These are phyloP conservation scores for Hymenoscyphus linearis DNA, from an alignment of 2,329 filamentous ascomycete species.

Conservation along the genomic window DNA sequence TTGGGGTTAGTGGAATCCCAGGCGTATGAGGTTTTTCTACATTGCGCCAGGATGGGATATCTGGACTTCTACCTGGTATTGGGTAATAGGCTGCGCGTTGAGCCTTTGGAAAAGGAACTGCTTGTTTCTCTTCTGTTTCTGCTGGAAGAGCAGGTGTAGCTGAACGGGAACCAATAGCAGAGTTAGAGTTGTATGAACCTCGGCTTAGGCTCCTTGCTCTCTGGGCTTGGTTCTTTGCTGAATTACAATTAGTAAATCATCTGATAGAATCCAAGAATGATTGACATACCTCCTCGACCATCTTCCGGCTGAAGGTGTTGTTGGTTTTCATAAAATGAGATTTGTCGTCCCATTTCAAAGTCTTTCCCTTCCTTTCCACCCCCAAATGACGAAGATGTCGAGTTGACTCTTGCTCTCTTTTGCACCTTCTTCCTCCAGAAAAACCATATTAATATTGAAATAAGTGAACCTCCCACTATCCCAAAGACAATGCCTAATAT, in stretches of 20 bases:
- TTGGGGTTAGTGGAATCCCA: conserved; percentile 11
- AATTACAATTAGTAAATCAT: conserved; percentile 1
- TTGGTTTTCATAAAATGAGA: conserved; percentile 1
- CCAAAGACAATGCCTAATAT: conserved; percentile 20
- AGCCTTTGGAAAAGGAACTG: conserved; percentile 16
- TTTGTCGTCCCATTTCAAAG: conserved; percentile 6
- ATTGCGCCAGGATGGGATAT: conserved; percentile 4
- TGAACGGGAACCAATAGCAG: background rate
- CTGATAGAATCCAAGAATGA: background rate
- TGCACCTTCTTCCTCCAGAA: conserved; percentile 14
- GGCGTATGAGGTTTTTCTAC: conserved; percentile 5
- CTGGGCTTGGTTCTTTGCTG: background rate
- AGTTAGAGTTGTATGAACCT: background rate
- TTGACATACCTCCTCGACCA: conserved; percentile 6
- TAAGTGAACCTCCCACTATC: conserved; percentile 13
- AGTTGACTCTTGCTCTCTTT: conserved; percentile 5
- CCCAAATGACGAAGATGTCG: background rate
- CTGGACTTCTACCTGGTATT: conserved; percentile 13
- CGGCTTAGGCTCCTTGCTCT: background rate
- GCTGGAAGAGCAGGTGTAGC: background rate
- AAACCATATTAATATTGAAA: conserved; percentile 19
- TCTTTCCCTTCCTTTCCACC: conserved; percentile 9
- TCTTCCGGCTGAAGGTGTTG: conserved; percentile 10
- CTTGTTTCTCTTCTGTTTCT: background rate
- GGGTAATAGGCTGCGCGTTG: conserved; percentile 19